Conservation (phyloP, 139 green algal species). For the Tetradesmus obliquus region DNA sequence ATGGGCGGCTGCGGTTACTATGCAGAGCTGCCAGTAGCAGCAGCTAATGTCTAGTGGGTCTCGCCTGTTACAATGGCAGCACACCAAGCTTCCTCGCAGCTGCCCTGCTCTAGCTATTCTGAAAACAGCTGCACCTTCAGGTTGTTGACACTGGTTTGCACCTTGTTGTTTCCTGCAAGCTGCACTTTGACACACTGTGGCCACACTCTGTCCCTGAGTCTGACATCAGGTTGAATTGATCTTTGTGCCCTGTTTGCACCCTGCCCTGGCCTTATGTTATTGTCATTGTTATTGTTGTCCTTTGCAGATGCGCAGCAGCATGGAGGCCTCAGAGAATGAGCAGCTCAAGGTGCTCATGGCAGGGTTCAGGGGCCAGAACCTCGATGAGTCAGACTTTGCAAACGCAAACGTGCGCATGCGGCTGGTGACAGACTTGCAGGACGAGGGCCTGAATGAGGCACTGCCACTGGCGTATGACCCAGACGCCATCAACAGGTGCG, state of each 20-base stretch:
- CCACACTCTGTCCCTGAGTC: too few relatives aligned
- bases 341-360: constrained; percentile 86
- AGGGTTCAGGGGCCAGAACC: constrained; percentile 86
- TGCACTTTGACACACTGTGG: too few relatives aligned
- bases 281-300: neutral
- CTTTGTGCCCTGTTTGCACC: neutral
- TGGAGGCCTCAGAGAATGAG: constrained; percentile 78
- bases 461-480: constrained; percentile 93
- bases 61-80: too few relatives aligned
- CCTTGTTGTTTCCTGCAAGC: too few relatives aligned
- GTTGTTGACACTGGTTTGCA: too few relatives aligned
- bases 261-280: too few relatives aligned
- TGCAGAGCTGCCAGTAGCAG: neutral
- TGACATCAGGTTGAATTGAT: too few relatives aligned
- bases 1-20: neutral
- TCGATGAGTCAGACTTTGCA: constrained; percentile 92
- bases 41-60: neutral
- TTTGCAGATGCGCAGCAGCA: constrained; percentile 48
- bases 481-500: constrained; percentile 74
- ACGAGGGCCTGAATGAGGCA: constrained; percentile 33
- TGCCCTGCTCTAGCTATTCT: too few relatives aligned
- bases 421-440: constrained; percentile 65
- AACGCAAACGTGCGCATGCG: constrained; percentile 73
- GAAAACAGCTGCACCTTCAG: too few relatives aligned
- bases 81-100: too few relatives aligned